A percentile compares a stretch with the other conserved stretches of the same genome.
Conservation (phyloP, 345 rosid species). For the Salix dunnii region DNA sequence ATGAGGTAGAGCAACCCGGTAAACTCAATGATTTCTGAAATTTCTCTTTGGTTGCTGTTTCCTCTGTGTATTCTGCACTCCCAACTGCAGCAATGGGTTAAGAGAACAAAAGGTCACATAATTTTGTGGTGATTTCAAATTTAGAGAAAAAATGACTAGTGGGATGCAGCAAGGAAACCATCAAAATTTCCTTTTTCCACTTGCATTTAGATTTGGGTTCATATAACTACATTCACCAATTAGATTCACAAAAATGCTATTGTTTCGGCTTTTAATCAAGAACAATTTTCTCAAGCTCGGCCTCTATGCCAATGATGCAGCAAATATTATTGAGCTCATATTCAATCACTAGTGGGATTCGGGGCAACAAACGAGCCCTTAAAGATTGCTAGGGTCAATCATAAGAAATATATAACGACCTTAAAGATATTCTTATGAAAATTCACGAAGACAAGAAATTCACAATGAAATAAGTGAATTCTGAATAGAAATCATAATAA, state of each 20-base stretch:
- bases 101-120: neutral
- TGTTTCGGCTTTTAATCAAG: neutral
- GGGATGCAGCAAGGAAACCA: neutral
- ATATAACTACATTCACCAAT: neutral
- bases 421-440: too few species aligned
- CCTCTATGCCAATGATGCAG: neutral
- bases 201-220: neutral
- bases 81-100: conserved; percentile 41
- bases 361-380: too few species aligned
- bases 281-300: neutral
- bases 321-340: neutral
- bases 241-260: neutral
- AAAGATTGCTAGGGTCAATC: too few species aligned
- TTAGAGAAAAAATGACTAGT: neutral
- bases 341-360: neutral
- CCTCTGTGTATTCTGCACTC: conserved; percentile 52
- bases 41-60: conserved; percentile 60
- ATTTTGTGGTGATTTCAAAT: neutral
- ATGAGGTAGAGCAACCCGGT: conserved; percentile 58
- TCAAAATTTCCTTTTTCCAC: neutral
- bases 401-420: too few species aligned
- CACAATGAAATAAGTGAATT: too few species aligned
- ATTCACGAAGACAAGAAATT: too few species aligned
- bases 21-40: conserved; percentile 57
- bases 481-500: too few species aligned